Conservation (phyloP, 139 green algal genomes). For the Penium margaritaceum region DNA sequence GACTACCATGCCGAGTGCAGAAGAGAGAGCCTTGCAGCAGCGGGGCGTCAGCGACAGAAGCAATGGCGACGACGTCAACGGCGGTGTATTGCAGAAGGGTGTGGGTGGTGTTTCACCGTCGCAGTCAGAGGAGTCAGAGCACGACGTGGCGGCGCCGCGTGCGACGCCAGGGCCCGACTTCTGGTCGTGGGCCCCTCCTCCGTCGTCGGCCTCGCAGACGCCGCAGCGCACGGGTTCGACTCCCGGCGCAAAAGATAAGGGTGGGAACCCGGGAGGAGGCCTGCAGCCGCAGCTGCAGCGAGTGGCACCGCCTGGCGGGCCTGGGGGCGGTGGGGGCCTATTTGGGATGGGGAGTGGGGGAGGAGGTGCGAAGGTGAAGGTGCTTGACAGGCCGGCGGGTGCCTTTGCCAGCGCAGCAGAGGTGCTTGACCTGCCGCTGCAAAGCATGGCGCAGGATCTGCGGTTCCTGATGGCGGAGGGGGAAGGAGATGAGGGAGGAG, state of each 20-base stretch:
- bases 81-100: not conserved
- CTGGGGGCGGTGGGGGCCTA: not conserved
- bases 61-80: not conserved
- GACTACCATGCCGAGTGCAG: not conserved
- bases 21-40: not conserved
- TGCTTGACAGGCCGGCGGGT: no score
- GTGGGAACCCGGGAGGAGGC: not conserved
- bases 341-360: no score
- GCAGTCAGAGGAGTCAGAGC: not conserved
- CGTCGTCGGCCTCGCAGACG: not conserved
- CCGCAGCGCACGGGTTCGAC: not conserved
- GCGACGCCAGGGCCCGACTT: conserved; percentile 36
- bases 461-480: no score
- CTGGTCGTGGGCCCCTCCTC: conserved; percentile 38
- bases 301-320: not conserved
- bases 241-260: not conserved
- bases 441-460: no score
- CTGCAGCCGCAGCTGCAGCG: not conserved
- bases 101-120: not conserved
- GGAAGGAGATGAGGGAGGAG: no score
- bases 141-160: not conserved
- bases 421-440: no score
- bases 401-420: no score
- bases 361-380: no score
- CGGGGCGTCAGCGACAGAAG: not conserved